phyloP scores from a whole-genome alignment of 345 rosid species.

The Hibiscus trionum region DNA sequence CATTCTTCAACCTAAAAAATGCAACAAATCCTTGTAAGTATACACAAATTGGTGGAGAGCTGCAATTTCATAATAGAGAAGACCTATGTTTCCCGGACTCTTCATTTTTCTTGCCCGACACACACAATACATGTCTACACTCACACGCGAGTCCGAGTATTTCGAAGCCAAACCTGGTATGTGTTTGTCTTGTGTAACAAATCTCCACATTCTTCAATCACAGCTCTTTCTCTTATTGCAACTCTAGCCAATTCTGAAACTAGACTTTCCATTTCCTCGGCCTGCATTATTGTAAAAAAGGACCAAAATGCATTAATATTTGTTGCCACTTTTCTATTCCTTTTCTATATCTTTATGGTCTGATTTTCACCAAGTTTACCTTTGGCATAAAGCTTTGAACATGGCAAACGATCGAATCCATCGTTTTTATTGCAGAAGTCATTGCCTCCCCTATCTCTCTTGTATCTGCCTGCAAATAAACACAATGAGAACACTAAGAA shows the following conservation, averaged over 20 bases:
- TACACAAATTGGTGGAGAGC: background rate
- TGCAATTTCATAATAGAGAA: background rate
- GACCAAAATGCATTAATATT: background rate
- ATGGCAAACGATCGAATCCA: conserved; percentile 47
- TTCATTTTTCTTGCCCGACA: too few species aligned
- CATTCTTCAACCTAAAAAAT: conserved; percentile 64
- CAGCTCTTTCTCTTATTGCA: conserved; percentile 47
- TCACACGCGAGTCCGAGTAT: background rate
- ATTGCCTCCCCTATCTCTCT: conserved; percentile 56
- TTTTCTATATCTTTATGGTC: too few species aligned
- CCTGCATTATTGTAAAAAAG: conserved; percentile 32
- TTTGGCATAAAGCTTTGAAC: conserved; percentile 47
- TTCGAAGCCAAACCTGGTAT: conserved; percentile 43
- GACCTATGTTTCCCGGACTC: background rate
- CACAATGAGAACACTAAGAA: background rate
- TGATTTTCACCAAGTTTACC: conserved; percentile 24
- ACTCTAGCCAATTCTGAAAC: conserved; percentile 68
- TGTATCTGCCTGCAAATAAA: conserved; percentile 43
- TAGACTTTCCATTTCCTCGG: conserved; percentile 53
- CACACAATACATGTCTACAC: too few species aligned
- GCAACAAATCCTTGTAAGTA: background rate
- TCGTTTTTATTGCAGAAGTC: conserved; percentile 40
- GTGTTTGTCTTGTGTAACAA: conserved; percentile 35
- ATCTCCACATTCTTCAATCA: conserved; percentile 59
- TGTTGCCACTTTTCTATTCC: background rate